Conservation (phyloP, 805 yeast species). For the Candida fluviatilis region DNA sequence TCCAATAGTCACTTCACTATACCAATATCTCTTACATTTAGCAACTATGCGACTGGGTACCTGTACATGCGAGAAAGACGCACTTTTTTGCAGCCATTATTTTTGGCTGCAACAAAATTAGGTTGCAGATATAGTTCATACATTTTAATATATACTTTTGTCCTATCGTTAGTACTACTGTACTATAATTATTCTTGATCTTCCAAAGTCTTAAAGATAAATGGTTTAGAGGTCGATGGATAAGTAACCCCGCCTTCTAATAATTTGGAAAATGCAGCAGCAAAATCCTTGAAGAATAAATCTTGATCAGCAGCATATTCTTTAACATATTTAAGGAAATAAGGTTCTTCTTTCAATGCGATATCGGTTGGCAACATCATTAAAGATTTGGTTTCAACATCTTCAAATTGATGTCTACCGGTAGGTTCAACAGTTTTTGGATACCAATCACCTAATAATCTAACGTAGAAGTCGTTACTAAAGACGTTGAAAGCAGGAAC, state of each 20-base stretch:
- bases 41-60: too few relatives aligned
- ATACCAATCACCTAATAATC: conserved; percentile 53
- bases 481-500: conserved; percentile 36
- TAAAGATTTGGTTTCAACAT: conserved; percentile 31
- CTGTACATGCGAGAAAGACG: too few relatives aligned
- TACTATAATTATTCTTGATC: conserved; percentile 46
- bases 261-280: conserved; percentile 42
- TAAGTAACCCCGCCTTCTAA: conserved; percentile 46
- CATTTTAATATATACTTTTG: background rate
- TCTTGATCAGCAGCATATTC: conserved; percentile 47
- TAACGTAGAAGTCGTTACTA: conserved; percentile 36
- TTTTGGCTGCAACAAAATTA: background rate
- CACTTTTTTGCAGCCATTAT: background rate
- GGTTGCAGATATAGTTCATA: background rate
- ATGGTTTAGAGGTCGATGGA: conserved; percentile 43
- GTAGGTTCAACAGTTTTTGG: conserved; percentile 30
- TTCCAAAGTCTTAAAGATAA: conserved; percentile 61
- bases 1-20: too few relatives aligned
- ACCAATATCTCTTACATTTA: too few relatives aligned
- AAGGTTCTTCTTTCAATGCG: conserved; percentile 45
- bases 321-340: conserved; percentile 43
- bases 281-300: conserved; percentile 46
- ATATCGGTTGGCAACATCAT: conserved; percentile 63
- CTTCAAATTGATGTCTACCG: conserved; percentile 39
- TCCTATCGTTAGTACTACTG: background rate